Conservation (phyloP, 331 rosid genomes). For the Phaseolus coccineus region DNA sequence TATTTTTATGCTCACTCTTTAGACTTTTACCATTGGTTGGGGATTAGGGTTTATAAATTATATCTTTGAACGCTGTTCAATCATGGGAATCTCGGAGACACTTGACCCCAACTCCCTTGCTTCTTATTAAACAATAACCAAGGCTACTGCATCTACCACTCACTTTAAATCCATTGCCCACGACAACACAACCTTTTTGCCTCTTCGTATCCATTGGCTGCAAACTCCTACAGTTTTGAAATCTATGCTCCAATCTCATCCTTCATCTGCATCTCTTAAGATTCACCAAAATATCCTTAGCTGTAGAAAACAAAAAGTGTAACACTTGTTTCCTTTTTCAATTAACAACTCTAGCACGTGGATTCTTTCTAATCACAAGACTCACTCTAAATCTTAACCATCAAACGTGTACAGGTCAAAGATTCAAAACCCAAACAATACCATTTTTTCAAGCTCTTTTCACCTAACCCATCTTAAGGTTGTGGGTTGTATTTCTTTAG, state of each 20-base stretch:
- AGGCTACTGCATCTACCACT: background rate
- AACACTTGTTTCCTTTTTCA: background rate
- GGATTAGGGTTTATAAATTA: constrained; percentile 15
- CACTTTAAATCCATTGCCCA: constrained; percentile 8
- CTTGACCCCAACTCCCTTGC: background rate
- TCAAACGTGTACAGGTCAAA: too few species aligned
- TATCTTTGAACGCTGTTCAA: background rate
- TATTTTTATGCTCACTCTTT: background rate
- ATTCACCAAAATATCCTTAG: background rate
- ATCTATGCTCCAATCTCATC: background rate
- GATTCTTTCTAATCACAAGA: background rate
- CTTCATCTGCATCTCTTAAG: background rate
- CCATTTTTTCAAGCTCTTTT: too few species aligned
- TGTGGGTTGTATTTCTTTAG: too few species aligned
- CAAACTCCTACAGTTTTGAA: background rate
- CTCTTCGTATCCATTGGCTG: constrained; percentile 23
- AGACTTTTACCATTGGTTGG: constrained; percentile 5
- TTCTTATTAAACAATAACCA: background rate
- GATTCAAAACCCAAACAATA: too few species aligned
- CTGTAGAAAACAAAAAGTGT: background rate
- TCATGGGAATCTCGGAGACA: background rate
- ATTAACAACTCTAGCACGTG: background rate
- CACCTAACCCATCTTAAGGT: too few species aligned
- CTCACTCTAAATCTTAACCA: background rate
- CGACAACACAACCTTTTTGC: background rate